Evolutionary conservation across 306 rosid species (phyloP).

Genomic region (Purshia tridentata): DNA sequence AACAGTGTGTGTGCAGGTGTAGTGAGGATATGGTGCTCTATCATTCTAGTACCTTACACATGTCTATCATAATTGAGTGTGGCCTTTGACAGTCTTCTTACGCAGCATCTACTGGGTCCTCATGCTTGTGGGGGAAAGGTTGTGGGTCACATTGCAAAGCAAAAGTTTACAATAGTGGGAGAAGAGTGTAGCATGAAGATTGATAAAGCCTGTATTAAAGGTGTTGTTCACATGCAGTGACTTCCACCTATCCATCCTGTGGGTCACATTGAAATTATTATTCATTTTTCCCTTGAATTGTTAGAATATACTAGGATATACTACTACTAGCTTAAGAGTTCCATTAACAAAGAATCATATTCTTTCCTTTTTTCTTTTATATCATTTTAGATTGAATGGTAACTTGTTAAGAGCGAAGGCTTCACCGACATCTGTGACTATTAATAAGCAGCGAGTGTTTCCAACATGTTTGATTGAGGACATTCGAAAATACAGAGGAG

Average conservation of each 20-base stretch:
- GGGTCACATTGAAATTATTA: neutral
- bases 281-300: neutral
- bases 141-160: slow-evolving; percentile 28
- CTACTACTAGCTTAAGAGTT: neutral
- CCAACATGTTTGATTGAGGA: neutral
- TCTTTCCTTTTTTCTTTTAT: neutral
- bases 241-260: slow-evolving; percentile 7
- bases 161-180: neutral
- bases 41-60: neutral
- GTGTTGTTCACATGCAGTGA: slow-evolving; percentile 25
- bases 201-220: neutral
- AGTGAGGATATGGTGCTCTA: neutral
- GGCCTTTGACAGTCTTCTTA: neutral
- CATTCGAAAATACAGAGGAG: too few relatives aligned
- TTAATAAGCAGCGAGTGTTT: too few relatives aligned
- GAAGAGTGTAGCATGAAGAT: neutral
- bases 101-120: slow-evolving; percentile 18
- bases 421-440: neutral
- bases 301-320: neutral
- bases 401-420: too few relatives aligned
- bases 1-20: slow-evolving; percentile 14
- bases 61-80: neutral
- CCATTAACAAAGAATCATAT: neutral
- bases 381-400: too few relatives aligned
- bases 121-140: slow-evolving; percentile 25